phyloP scores from a whole-genome alignment of 2,329 filamentous ascomycete genomes.

The Ophiostoma sp. region DNA sequence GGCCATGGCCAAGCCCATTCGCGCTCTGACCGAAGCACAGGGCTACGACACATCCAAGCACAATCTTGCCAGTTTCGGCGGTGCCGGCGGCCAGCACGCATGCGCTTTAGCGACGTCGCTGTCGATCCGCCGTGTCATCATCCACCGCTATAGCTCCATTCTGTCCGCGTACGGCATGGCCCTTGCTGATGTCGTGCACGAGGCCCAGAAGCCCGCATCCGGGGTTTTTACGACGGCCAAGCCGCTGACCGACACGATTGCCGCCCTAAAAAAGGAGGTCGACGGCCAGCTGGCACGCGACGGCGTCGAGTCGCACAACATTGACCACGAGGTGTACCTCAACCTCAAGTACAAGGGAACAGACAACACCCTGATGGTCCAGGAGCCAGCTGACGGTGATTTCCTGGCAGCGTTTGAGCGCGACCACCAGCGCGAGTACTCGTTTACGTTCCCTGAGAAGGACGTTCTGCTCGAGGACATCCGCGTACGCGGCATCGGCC shows the following conservation, averaged over 20 bases:
- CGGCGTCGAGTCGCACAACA: no score
- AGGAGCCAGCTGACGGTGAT: conserved; percentile 62
- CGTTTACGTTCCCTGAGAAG: conserved; percentile 69
- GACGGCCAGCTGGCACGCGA: no score
- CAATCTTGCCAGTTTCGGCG: conserved; percentile 81
- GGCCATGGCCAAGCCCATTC: conserved; percentile 71
- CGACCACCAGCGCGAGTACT: conserved; percentile 82
- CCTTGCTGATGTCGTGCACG: no score
- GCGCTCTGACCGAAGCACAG: conserved; percentile 83
- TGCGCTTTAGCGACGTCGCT: conserved; percentile 79
- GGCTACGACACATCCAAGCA: conserved; percentile 86
- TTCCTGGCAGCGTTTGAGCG: conserved; percentile 78
- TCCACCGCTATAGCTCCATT: conserved; percentile 82
- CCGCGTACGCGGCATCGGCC: conserved; percentile 74
- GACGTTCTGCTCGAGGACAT: conserved; percentile 83
- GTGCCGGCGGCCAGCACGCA: conserved; percentile 84
- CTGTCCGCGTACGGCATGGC: conserved; percentile 79
- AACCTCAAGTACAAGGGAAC: conserved; percentile 90
- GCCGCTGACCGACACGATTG: no score
- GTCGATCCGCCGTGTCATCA: conserved; percentile 74
- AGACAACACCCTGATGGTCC: conserved; percentile 81
- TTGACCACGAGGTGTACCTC: conserved; percentile 37
- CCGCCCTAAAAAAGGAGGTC: no score
- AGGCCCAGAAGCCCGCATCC: no score
- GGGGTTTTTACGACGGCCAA: no score